A percentile compares a stretch with the other conserved stretches of the same genome.
Evolutionary conservation across 1,284 basidiomycete genomes (phyloP).

Genomic region (Irpex sp.): DNA sequence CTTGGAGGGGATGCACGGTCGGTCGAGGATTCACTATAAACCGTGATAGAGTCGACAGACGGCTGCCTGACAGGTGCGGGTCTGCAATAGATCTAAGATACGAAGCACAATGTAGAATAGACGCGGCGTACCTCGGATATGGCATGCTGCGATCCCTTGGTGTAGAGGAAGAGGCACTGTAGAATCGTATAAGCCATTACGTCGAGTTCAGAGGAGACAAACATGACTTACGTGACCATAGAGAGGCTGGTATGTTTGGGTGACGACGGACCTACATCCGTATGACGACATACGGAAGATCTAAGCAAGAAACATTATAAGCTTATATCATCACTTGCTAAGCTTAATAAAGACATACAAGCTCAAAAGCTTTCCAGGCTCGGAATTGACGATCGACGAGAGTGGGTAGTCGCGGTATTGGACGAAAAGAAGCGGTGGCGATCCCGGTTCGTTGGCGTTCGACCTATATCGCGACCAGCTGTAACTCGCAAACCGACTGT

Average conservation of each 20-base stretch:
- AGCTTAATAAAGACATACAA: neutral
- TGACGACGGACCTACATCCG: neutral
- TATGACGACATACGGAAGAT: neutral
- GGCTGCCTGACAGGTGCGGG: neutral
- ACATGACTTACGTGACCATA: conserved; percentile 7
- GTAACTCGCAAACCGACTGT: conserved; percentile 30
- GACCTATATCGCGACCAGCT: conserved; percentile 32
- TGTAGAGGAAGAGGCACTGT: conserved; percentile 2
- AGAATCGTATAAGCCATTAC: neutral
- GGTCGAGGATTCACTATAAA: neutral
- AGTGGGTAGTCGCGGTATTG: conserved; percentile 15
- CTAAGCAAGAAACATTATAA: neutral
- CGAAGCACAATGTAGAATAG: neutral
- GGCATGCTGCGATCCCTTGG: conserved; percentile 3
- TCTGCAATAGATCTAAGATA: neutral
- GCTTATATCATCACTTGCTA: neutral
- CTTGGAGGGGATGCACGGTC: conserved; percentile 1
- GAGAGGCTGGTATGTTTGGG: conserved; percentile 6
- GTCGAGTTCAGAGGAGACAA: neutral
- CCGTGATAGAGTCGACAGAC: neutral
- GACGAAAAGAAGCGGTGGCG: conserved; percentile 18
- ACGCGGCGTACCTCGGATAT: conserved; percentile 6
- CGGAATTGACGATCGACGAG: neutral
- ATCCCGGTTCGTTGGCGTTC: conserved; percentile 11
- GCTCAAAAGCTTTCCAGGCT: neutral